Evolutionary conservation across 164 flowering plant genomes (phyloP), one percentile per base, ranked within the genome.

Genomic region (Berberis thunbergii): DNA sequence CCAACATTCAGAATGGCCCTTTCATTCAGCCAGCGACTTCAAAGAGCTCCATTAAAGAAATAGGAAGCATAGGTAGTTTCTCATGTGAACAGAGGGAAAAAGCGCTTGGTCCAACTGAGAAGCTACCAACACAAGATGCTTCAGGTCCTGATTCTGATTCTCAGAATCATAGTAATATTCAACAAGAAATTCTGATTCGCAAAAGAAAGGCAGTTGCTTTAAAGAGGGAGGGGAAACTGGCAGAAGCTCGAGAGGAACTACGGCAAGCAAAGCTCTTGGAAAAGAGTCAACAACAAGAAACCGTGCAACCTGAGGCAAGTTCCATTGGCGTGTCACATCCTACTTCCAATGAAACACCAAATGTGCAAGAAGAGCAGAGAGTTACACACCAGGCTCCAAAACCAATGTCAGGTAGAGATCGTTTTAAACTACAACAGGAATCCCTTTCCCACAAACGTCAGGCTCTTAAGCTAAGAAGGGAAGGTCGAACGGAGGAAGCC

Each of bases 371-470:
- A 64, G 79, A 73, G 53, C 67, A 54, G 1, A 65, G 46, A 64
- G 65, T 79, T 26, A 45, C 72, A 11, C 66, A 67, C 68, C 67
- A 60, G n/a, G 73, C 76, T 59, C 62, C 72, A 4, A 88, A 83
- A 67, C 82, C 84, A 39, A 59, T 86, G 66, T 80, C 96, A 11
- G 63, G 84, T 44, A 84, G 95, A 41, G 96, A 94, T 59, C 87
- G 95, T 13, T 88, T 88, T 76, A 91, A 94, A 72, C 67, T 91
- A 81, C 98, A 94, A 59, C 93, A 89, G 78, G 83, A 88, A 67
- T 88, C 88, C 52, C 91, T 91, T 43, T 73, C 79, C 45, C 98
- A 88, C 81, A 94, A 94, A 70, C 84, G 98, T 10, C 79, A 81
- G 75, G 95, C 97, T 26, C 67, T 88, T 59, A 91, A 86, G 77